phyloP scores from a whole-genome alignment of 257 asterid genomes.

The Datura wrightii region DNA sequence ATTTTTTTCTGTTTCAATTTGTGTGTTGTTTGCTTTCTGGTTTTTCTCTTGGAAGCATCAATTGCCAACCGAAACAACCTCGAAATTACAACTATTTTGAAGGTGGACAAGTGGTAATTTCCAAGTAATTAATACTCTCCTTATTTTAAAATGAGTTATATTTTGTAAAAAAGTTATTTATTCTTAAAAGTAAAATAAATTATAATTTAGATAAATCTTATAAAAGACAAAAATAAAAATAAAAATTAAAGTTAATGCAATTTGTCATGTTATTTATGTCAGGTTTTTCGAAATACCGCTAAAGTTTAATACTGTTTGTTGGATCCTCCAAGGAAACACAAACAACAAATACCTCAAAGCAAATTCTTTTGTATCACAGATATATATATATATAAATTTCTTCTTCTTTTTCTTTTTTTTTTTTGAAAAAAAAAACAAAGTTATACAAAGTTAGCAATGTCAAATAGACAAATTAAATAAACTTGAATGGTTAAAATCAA shows the following conservation, averaged over 20 bases:
- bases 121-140: neutral
- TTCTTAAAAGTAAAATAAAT: too few relatives aligned
- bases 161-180: too few relatives aligned
- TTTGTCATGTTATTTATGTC: neutral
- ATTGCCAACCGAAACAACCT: neutral
- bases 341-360: conserved; percentile 21
- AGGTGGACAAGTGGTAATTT: neutral
- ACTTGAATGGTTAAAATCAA: neutral
- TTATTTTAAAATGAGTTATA: too few relatives aligned
- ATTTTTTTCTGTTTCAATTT: neutral
- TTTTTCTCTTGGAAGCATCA: conserved; percentile 18
- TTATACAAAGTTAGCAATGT: neutral
- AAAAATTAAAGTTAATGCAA: too few relatives aligned
- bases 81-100: neutral
- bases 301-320: neutral
- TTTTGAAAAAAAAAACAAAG: too few relatives aligned
- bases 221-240: too few relatives aligned
- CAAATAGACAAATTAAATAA: neutral
- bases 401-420: too few relatives aligned
- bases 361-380: neutral
- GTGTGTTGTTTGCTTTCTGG: neutral
- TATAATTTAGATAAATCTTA: too few relatives aligned
- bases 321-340: conserved; percentile 6
- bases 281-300: neutral
- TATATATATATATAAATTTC: neutral